Evolutionary conservation across 306 rosid genomes (phyloP).

Genomic region (Vigna trinervia): DNA sequence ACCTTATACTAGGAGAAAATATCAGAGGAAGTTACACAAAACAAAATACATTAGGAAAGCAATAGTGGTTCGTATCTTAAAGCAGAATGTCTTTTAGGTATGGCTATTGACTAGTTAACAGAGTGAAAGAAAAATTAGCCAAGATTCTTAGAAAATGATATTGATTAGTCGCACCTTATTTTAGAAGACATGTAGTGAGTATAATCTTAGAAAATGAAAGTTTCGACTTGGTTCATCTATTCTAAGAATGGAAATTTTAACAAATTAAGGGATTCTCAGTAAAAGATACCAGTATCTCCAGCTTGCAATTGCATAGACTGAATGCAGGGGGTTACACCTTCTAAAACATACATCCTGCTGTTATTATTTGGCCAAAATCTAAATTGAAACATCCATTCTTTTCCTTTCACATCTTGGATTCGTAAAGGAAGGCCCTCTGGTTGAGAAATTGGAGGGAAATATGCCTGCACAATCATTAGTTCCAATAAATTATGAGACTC

Average conservation of each 20-base stretch:
- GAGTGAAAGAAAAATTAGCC: conserved; percentile 19
- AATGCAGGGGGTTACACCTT: conserved; percentile 98
- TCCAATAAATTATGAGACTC: conserved; percentile 31
- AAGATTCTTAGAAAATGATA: conserved; percentile 3
- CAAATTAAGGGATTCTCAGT: conserved; percentile 27
- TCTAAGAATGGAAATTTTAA: conserved; percentile 33
- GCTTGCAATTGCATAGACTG: conserved; percentile 99
- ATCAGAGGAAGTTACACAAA: not conserved
- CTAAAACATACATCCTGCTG: conserved; percentile 99
- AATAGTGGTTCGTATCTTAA: conserved; percentile 28
- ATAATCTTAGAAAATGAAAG: conserved; percentile 12
- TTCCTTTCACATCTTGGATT: conserved; percentile 97
- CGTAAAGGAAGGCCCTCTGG: conserved; percentile 98
- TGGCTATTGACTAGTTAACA: conserved; percentile 14
- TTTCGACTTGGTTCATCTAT: conserved; percentile 23
- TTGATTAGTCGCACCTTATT: not conserved
- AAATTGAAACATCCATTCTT: conserved; percentile 99
- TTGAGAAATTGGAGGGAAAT: conserved; percentile 97
- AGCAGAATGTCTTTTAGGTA: conserved; percentile 27
- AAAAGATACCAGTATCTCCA: conserved; percentile 89
- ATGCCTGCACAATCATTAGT: conserved; percentile 74
- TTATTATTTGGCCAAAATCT: conserved; percentile 99
- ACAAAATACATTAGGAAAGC: not conserved
- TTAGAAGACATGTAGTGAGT: not conserved
- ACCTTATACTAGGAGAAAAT: conserved; percentile 10